These are phyloP conservation scores for Seiridium cupressi DNA, from an alignment of 2,329 filamentous ascomycete species.

Conservation along the genomic window DNA sequence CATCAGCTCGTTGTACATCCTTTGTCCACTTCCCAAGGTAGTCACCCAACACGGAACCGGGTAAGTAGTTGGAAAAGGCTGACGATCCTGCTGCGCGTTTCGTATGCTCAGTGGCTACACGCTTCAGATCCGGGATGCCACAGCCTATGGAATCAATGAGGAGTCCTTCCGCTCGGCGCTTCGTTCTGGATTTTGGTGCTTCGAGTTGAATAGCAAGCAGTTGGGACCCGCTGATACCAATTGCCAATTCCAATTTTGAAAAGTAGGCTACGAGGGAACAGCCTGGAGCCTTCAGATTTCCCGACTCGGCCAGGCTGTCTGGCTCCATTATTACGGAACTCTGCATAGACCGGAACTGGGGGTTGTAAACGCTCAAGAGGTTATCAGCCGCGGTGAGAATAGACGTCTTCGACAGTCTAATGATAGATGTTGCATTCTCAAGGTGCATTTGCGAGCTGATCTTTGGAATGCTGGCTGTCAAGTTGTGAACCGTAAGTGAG, in stretches of 20 bases:
- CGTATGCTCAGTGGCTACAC: constrained; percentile 29
- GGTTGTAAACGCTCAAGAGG: constrained; percentile 64
- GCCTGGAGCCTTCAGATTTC: constrained; percentile 28
- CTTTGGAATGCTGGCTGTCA: constrained; percentile 61
- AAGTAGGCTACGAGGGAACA: constrained; percentile 60
- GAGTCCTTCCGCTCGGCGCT: constrained; percentile 57
- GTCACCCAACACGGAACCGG: constrained; percentile 48
- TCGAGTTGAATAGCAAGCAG: constrained; percentile 71
- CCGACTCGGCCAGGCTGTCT: constrained; percentile 31
- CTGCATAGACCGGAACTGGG: constrained; percentile 63
- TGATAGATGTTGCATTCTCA: constrained; percentile 57
- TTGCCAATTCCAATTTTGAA: constrained; percentile 62
- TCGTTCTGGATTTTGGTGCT: constrained; percentile 53
- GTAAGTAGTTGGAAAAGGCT: constrained; percentile 37
- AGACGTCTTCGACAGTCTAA: constrained; percentile 65
- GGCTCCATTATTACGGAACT: constrained; percentile 44
- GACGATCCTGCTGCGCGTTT: constrained; percentile 25
- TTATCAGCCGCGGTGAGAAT: constrained; percentile 59
- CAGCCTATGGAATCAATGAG: constrained; percentile 74
- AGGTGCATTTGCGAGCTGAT: constrained; percentile 53
- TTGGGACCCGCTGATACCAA: constrained; percentile 62
- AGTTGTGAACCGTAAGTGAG: constrained; percentile 59
- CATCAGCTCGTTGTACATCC: constrained; percentile 47
- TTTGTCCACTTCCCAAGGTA: constrained; percentile 45
- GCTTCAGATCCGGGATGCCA: constrained; percentile 46